A percentile compares a stretch with the other conserved stretches of the same genome.
phyloP scores from a whole-genome alignment of 192 early-diverging fungal genomes.

The Linnemannia elongata region DNA sequence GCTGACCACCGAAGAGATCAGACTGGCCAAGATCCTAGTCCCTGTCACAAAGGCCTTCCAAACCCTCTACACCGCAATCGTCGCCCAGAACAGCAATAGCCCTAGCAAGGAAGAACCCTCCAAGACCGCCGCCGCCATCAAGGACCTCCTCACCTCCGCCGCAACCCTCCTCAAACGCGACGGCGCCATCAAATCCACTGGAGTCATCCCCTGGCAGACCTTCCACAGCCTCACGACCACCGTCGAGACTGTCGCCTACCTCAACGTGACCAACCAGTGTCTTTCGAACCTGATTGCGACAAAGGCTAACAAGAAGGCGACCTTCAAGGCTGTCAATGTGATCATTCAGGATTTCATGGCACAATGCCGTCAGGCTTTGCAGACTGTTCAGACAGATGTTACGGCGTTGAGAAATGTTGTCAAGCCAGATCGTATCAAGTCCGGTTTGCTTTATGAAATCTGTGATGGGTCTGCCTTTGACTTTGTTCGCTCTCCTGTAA shows the following conservation, averaged over 20 bases:
- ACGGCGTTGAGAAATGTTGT: slow-evolving; percentile 35
- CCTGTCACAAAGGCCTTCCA: slow-evolving; percentile 37
- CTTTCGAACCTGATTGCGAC: slow-evolving; percentile 42
- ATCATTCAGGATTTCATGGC: slow-evolving; percentile 49
- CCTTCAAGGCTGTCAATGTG: slow-evolving; percentile 34
- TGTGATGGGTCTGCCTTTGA: slow-evolving; percentile 50
- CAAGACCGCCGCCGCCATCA: slow-evolving; percentile 33
- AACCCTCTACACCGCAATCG: slow-evolving; percentile 22
- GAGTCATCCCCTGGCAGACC: slow-evolving; percentile 42
- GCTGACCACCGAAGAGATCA: slow-evolving; percentile 39
- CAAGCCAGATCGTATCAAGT: slow-evolving; percentile 41
- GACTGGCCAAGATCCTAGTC: slow-evolving; percentile 32
- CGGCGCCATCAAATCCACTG: slow-evolving; percentile 41
- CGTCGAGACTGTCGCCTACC: slow-evolving; percentile 43
- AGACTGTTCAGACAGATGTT: slow-evolving; percentile 33
- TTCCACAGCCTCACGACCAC: slow-evolving; percentile 30
- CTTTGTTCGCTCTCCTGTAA: slow-evolving; percentile 47
- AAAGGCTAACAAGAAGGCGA: slow-evolving; percentile 47
- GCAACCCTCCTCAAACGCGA: slow-evolving; percentile 31
- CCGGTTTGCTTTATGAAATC: slow-evolving; percentile 46
- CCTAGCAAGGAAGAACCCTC: slow-evolving; percentile 41
- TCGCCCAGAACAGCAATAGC: slow-evolving; percentile 46
- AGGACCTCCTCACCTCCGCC: slow-evolving; percentile 21
- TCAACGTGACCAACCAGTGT: slow-evolving; percentile 48
- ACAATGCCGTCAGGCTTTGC: slow-evolving; percentile 40